These are phyloP conservation scores for Trypanosoma rangeli DNA, from an alignment of 208 protist species.

Conservation along the genomic window DNA sequence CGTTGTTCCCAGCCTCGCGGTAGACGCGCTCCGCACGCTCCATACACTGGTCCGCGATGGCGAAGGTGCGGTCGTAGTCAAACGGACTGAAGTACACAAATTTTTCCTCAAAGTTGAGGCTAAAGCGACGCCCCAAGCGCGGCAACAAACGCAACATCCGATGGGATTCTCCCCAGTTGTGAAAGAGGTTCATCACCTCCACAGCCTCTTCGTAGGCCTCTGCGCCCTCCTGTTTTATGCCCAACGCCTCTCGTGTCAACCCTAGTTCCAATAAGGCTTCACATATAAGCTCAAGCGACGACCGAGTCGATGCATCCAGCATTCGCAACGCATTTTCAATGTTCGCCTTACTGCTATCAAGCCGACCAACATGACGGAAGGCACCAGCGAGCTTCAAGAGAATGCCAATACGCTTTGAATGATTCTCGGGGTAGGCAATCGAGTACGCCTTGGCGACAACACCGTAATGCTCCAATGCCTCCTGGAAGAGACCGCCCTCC, in stretches of 20 bases:
- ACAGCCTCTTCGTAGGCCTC: constrained; percentile 77
- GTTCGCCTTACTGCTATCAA: constrained; percentile 64
- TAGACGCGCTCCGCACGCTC: constrained; percentile 69
- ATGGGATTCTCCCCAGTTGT: constrained; percentile 84
- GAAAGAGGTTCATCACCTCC: constrained; percentile 61
- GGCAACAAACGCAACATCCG: constrained; percentile 84
- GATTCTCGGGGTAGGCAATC: constrained; percentile 78
- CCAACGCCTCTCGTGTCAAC: constrained; percentile 62
- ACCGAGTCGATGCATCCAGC: constrained; percentile 50
- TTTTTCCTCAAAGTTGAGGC: constrained; percentile 87
- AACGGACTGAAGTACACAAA: constrained; percentile 91
- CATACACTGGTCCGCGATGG: constrained; percentile 82
- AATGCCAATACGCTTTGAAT: constrained; percentile 71
- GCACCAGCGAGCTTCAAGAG: constrained; percentile 74
- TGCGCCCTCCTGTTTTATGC: constrained; percentile 39
- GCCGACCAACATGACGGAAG: constrained; percentile 74
- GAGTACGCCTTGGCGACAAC: constrained; percentile 86
- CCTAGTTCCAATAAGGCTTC: constrained; percentile 82
- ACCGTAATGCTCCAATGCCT: constrained; percentile 88
- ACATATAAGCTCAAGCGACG: constrained; percentile 80
- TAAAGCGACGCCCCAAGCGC: constrained; percentile 77
- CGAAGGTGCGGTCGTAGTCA: constrained; percentile 87
- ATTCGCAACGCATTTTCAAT: constrained; percentile 58
- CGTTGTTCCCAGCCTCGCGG: constrained; percentile 33
- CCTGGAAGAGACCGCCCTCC: constrained; percentile 80